Conservation (phyloP, 2,329 filamentous ascomycete species). For the Microdochium bolleyi region DNA sequence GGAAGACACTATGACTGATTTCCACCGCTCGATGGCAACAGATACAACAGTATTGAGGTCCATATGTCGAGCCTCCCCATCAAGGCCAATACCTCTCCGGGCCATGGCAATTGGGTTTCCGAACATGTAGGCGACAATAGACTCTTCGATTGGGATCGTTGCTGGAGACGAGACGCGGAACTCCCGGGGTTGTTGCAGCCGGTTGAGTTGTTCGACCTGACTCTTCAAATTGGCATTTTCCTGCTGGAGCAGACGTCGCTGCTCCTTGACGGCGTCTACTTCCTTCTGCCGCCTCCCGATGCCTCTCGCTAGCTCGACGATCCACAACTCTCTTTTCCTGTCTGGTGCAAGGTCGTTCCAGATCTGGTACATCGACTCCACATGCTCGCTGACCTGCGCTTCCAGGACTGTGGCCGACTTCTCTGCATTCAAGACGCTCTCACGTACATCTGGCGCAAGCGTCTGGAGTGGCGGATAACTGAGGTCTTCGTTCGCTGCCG, state of each 20-base stretch:
- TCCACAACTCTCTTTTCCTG: constrained; percentile 52
- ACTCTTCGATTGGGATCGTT: constrained; percentile 42
- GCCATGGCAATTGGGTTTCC: constrained; percentile 1
- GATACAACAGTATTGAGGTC: constrained; percentile 45
- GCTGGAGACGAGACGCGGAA: constrained; percentile 44
- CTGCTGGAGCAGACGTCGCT: constrained; percentile 43
- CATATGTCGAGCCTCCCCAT: constrained; percentile 40
- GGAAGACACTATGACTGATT: constrained; percentile 46
- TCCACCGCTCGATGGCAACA: constrained; percentile 54
- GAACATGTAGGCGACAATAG: constrained; percentile 36
- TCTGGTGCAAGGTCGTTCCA: constrained; percentile 60
- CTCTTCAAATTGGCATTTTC: constrained; percentile 47
- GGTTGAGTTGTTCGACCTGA: constrained; percentile 52
- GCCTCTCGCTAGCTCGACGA: constrained; percentile 51
- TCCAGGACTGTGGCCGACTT: constrained; percentile 52
- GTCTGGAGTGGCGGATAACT: constrained; percentile 34
- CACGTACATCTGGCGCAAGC: constrained; percentile 31
- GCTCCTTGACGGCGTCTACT: constrained; percentile 39
- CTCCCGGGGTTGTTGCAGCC: constrained; percentile 51
- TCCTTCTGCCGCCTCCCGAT: constrained; percentile 50
- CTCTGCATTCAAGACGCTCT: constrained; percentile 39
- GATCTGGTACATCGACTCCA: constrained; percentile 68
- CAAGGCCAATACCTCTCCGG: constrained; percentile 30
- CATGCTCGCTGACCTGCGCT: constrained; percentile 62
- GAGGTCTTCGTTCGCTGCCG: constrained; percentile 40